A percentile compares a stretch with the other conserved stretches of the same genome.
These are phyloP conservation scores for Lecanosticta acicola DNA, from an alignment of 2,329 filamentous ascomycete species.

Conservation along the genomic window DNA sequence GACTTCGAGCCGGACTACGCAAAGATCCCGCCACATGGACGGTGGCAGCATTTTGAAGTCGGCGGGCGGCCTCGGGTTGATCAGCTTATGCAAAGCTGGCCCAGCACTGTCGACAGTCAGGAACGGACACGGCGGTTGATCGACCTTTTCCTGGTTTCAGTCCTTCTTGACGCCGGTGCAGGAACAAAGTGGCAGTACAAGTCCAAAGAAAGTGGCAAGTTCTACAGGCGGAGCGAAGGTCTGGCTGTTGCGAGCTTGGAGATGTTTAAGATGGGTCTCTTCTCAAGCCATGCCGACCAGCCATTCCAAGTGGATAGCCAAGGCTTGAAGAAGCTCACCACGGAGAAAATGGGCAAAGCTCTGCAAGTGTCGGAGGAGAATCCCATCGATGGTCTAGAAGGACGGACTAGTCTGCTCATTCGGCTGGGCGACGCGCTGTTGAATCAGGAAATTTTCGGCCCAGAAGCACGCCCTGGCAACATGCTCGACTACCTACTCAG, in stretches of 20 bases:
- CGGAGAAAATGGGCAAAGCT: slow-evolving; percentile 69
- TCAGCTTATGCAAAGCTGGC: slow-evolving; percentile 65
- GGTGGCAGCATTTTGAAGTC: slow-evolving; percentile 80
- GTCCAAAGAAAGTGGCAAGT: slow-evolving; percentile 76
- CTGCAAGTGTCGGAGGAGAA: slow-evolving; percentile 80
- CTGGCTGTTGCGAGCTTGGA: slow-evolving; percentile 72
- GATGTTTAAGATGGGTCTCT: slow-evolving; percentile 90
- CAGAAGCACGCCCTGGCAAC: slow-evolving; percentile 79
- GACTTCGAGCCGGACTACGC: slow-evolving; percentile 64
- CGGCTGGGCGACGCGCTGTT: slow-evolving; percentile 70
- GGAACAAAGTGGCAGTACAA: slow-evolving; percentile 90
- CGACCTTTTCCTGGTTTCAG: slow-evolving; percentile 73
- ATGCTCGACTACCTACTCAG: slow-evolving; percentile 94
- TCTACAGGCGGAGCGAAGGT: slow-evolving; percentile 82
- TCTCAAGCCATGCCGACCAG: slow-evolving; percentile 75
- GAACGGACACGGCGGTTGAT: slow-evolving; percentile 71
- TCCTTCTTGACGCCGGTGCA: slow-evolving; percentile 80
- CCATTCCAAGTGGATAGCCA: slow-evolving; percentile 85
- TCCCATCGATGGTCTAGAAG: slow-evolving; percentile 76
- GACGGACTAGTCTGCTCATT: slow-evolving; percentile 72
- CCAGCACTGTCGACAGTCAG: slow-evolving; percentile 60
- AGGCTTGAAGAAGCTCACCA: slow-evolving; percentile 67
- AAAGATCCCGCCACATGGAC: slow-evolving; percentile 76
- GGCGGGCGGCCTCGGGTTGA: slow-evolving; percentile 69
- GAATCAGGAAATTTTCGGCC: slow-evolving; percentile 78